Evolutionary conservation across 2,329 filamentous ascomycete genomes (phyloP), one percentile per base, ranked within the genome.

Genomic region (Pestalotiopsis sp.): DNA sequence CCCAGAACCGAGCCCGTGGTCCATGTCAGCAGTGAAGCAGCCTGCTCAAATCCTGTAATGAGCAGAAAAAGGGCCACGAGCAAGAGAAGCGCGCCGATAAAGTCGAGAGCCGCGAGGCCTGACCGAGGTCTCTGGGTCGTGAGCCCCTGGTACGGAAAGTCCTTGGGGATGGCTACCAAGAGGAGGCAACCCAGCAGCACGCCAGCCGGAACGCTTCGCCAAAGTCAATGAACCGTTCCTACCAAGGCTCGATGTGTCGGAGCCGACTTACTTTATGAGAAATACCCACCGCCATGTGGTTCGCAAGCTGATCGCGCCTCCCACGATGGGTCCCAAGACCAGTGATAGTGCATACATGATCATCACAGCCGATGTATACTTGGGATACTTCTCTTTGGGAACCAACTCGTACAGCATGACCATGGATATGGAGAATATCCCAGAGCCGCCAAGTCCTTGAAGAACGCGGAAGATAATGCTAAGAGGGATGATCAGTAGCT

Each of bases 371-470:
- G 20, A 49, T 23, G 27, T 49, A 17, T 64, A 41, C 4, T n/a
- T 27, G 6, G 41, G 23, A 49, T 64, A 64, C 27, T 38, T 66
- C 69, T 6, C 70, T 49, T 5, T 70, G 39, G 62, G 62, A 20
- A 64, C 64, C 9, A 73, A 5, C 1, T 1, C 66, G 0, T 67
- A 63, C 0, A 65, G 67, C 1, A 71, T n/a, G 0, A 66, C 70
- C 4, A 70, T 64, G 4, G 70, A 69, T 25, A 72, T 12, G 0
- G 73, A 62, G 2, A 73, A 67, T 75, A 72, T 70, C 5, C 76
- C 76, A 31, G 69, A 67, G 9, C 71, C 75, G 7, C 75, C 75
- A 27, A 77, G 63, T 6, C 76, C 75, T 66, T 77, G 76, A 65
- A 77, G 75, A 9, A 73, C 73, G 7, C 76, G 75, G 41, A 74